Evolutionary conservation across 108 stramenopile genomes (phyloP).

Genomic region (Hondaea fermentalgiana): DNA sequence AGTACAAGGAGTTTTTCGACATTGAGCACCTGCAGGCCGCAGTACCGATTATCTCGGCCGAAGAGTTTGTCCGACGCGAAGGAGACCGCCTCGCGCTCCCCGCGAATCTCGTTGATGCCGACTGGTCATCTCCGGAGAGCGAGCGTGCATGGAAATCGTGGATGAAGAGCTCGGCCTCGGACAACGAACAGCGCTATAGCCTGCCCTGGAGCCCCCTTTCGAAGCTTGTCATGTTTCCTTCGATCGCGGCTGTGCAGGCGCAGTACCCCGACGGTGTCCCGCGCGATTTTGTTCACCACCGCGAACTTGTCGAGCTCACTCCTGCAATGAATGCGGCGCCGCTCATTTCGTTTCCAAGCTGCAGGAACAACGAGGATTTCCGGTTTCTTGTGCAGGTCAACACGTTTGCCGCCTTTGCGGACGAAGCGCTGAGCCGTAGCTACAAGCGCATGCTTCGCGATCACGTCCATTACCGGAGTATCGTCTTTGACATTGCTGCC

Average conservation of each 20-base stretch:
- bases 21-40: conserved; percentile 9
- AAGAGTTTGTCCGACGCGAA: not conserved
- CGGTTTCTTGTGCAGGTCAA: conserved; percentile 4
- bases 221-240: not conserved
- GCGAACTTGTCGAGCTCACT: not conserved
- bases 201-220: not conserved
- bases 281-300: not conserved
- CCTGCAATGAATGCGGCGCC: not conserved
- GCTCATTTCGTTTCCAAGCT: not conserved
- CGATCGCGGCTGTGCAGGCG: not conserved
- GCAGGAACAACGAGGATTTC: not conserved
- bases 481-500: conserved; percentile 11
- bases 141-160: not conserved
- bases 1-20: conserved; percentile 16
- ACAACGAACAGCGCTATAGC: not conserved
- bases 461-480: not conserved
- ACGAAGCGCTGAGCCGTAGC: not conserved
- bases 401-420: not conserved
- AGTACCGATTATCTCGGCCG: not conserved
- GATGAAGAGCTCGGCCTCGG: not conserved
- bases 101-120: not conserved
- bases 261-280: not conserved
- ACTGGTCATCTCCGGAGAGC: not conserved
- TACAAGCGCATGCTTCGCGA: conserved; percentile 14
- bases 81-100: not conserved